Evolutionary conservation across 2,329 filamentous ascomycete genomes (phyloP), one percentile per base, ranked within the genome.

Genomic region (Monosporascus sp.): DNA sequence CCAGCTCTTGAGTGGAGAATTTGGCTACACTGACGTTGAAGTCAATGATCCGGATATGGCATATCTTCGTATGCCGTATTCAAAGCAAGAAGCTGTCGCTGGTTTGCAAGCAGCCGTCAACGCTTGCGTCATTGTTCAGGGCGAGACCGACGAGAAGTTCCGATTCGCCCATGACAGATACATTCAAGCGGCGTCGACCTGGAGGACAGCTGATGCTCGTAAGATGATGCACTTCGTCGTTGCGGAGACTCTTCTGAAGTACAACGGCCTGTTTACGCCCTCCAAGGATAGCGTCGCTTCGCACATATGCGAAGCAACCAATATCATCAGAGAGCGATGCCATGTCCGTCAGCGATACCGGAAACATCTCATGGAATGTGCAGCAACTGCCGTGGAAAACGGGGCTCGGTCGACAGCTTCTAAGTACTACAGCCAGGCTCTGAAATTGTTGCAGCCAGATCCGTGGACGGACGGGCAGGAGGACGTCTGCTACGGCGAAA

Each of bases 121-220:
- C 62, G 82, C 87, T 4, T 96, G 89, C 64, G 84, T 97, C 50
- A 78, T 97, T 41, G 83, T 93, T 52, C 82, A 89, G 1, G 89
- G 88, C 20, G 89, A 94, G 57, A 85, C 86, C 1, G 93, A 97
- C 63, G 91, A 96, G 68, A 81, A 85, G 41, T 97, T 96, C 69
- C 84, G 85, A 37, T 97, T 97, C 68, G 85, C 87, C 37, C 92
- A 97, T 68, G 92, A 97, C 68, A 84, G 92, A 50, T 95, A 95
- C 63, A 80, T 91, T 49, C 85, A 88, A 65, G 90, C 89, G 17
- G 85, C 90, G 6, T 77, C 81, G 15, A 79, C 82, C 5, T 74
- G 96, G 50, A 83, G 81, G 57, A 85, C 92, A 65, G 85, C 82
- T 63, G 84, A 88, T 52, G 74, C 81, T 22, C 76, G 81, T 20